Evolutionary conservation across 2,329 filamentous ascomycete species (phyloP), one percentile per base, ranked within the genome.

Genomic region (Trichoderma semiorbis): DNA sequence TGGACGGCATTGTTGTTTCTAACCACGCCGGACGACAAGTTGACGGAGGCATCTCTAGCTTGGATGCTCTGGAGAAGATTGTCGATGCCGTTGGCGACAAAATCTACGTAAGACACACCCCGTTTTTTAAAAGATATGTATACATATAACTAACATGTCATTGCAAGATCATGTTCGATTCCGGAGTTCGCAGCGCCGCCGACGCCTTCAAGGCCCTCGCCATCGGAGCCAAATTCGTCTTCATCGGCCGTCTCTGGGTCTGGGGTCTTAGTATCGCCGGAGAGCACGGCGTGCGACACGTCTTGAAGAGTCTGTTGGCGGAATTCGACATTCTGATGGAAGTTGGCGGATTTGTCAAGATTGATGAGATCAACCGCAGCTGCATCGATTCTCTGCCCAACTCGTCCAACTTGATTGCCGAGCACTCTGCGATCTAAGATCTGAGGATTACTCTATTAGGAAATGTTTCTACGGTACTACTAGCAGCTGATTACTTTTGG

Each of bases 191-290:
- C n/a, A 82, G 86, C 39, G 89, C 88, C 1, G 86, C 87, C 0
- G 89, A 91, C 74, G 85, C 90, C 2, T 81, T 89, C 66, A 90
- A 90, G 76, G 87, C 87, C 0, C 78, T 90, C 6, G 87, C 86
- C 10, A 76, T 90, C 2, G 88, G 88, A 0, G 88, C 87, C 0
- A 87, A 83, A 34, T 86, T 85, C 6, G 87, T 86, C 34, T 89
- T 90, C 71, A 82, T 91, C 0, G 89, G 89, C 0, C 78, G 89
- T 6, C 82, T 90, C 3, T 90, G 87, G 84, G 83, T 91, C 26
- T 75, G 72, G 73, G 74, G 16, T 55, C 63, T 71, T 26, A 24
- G 72, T 7, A 75, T 73, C 66, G 66, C 50, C 34, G 65, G 72
- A 30, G 43, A 71, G 55, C 50, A 67, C 61, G 64, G 70, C 5